A percentile compares a stretch with the other conserved stretches of the same genome.
phyloP scores from a whole-genome alignment of 2,329 filamentous ascomycete species.

The Fusarium ambrosium region DNA sequence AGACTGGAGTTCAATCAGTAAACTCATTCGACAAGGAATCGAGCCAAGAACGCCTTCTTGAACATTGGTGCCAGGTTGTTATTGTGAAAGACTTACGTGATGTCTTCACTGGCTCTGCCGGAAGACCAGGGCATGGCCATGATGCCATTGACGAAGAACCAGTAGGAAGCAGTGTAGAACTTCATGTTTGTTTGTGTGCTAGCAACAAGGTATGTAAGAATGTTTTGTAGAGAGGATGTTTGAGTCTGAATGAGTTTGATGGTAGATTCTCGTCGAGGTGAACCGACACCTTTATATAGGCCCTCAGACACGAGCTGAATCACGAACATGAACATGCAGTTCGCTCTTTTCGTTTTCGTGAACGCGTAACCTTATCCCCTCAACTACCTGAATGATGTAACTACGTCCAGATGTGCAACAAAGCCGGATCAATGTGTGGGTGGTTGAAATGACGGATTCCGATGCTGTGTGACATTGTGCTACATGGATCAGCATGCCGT shows the following conservation, averaged over 20 bases:
- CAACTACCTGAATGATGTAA: neutral
- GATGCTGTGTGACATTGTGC: neutral
- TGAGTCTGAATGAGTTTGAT: neutral
- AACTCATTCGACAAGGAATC: neutral
- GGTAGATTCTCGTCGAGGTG: neutral
- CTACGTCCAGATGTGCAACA: neutral
- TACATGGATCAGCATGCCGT: neutral
- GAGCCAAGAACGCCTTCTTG: too few species aligned
- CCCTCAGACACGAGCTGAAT: too few species aligned
- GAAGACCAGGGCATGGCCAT: slow-evolving; percentile 34
- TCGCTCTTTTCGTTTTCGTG: neutral
- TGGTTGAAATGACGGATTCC: neutral
- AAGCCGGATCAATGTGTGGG: neutral
- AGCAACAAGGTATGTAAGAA: neutral
- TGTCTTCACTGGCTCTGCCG: slow-evolving; percentile 19
- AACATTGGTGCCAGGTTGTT: neutral
- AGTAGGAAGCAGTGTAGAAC: slow-evolving; percentile 11
- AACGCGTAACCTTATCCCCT: neutral
- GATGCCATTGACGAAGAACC: slow-evolving; percentile 25
- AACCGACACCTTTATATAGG: neutral
- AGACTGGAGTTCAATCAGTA: slow-evolving; percentile 4
- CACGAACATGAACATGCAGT: neutral
- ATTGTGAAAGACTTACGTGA: slow-evolving; percentile 19
- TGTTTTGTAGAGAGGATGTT: slow-evolving; percentile 30
- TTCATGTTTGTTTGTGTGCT: slow-evolving; percentile 11